These are phyloP conservation scores for Hemisphaericaspora subhashii DNA, from an alignment of 1,139 yeast species.

Conservation along the genomic window DNA sequence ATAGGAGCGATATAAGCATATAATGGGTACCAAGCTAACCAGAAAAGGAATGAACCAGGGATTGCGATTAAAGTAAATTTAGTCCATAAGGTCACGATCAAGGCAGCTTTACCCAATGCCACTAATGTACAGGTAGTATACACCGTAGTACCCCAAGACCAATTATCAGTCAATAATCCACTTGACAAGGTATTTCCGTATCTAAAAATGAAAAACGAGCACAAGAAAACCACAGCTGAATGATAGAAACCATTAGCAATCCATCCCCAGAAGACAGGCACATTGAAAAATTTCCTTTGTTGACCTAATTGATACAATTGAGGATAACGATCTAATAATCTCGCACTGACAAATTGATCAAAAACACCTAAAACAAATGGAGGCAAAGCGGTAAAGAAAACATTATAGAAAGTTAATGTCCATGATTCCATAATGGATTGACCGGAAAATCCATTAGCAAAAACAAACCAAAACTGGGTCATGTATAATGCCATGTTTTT, in stretches of 20 bases:
- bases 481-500: slow-evolving; percentile 92
- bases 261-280: slow-evolving; percentile 96
- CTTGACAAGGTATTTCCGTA: slow-evolving; percentile 64
- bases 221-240: slow-evolving; percentile 79
- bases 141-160: slow-evolving; percentile 94
- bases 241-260: slow-evolving; percentile 93
- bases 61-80: slow-evolving; percentile 88
- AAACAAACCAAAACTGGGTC: slow-evolving; percentile 99
- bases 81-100: slow-evolving; percentile 92
- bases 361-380: slow-evolving; percentile 96
- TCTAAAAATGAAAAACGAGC: slow-evolving; percentile 67
- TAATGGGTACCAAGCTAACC: slow-evolving; percentile 86
- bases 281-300: slow-evolving; percentile 83
- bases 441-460: slow-evolving; percentile 89
- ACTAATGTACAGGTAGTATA: slow-evolving; percentile 88
- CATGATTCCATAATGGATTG: slow-evolving; percentile 96
- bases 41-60: slow-evolving; percentile 85
- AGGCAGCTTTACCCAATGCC: slow-evolving; percentile 91
- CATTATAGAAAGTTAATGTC: slow-evolving; percentile 95
- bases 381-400: slow-evolving; percentile 91
- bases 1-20: slow-evolving; percentile 85
- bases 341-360: slow-evolving; percentile 93
- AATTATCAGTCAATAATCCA: slow-evolving; percentile 82
- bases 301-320: slow-evolving; percentile 92
- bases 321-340: slow-evolving; percentile 87